Evolutionary conservation across 2,329 filamentous ascomycete genomes (phyloP).

Genomic region (Neonectria hederae): DNA sequence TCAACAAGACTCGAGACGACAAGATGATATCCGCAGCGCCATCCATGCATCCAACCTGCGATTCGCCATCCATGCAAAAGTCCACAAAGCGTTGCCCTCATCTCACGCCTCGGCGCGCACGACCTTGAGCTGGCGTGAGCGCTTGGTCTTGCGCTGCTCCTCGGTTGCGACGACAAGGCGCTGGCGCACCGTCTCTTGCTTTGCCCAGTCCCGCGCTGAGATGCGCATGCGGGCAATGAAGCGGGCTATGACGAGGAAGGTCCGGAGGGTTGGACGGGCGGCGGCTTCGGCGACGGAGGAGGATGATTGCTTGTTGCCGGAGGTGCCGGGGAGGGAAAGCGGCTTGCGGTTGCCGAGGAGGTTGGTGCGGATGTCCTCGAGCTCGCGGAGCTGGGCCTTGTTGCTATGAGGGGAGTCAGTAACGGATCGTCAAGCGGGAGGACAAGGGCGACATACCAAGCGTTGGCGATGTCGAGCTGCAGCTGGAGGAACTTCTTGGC

Average conservation of each 20-base stretch:
- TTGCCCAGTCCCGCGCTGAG: slow-evolving; percentile 59
- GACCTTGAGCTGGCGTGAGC: slow-evolving; percentile 53
- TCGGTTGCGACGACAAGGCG: slow-evolving; percentile 61
- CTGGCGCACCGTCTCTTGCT: slow-evolving; percentile 60
- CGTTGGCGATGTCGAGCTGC: slow-evolving; percentile 83
- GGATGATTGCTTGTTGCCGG: slow-evolving; percentile 14
- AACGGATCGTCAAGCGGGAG: slow-evolving; percentile 3
- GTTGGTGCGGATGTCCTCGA: slow-evolving; percentile 76
- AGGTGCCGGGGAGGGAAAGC: slow-evolving; percentile 43
- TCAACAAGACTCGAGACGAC: not conserved
- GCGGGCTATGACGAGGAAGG: slow-evolving; percentile 58
- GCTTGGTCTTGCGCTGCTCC: slow-evolving; percentile 56
- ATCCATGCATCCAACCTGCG: slow-evolving; percentile 2
- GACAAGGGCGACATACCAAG: slow-evolving; percentile 75
- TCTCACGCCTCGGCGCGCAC: slow-evolving; percentile 48
- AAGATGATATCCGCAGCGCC: slow-evolving; percentile 16
- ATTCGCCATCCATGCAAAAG: not conserved
- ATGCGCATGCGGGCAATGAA: slow-evolving; percentile 63
- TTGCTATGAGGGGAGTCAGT: slow-evolving; percentile 69
- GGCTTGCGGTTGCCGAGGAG: slow-evolving; percentile 52
- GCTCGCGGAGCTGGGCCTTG: slow-evolving; percentile 86
- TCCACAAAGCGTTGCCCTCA: not conserved
- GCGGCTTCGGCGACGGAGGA: slow-evolving; percentile 21
- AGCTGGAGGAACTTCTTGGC: slow-evolving; percentile 86
- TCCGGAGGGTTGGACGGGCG: slow-evolving; percentile 49